These are phyloP conservation scores for Panicum hallii DNA, from an alignment of 202 grass and related monocot genomes.

Conservation along the genomic window DNA sequence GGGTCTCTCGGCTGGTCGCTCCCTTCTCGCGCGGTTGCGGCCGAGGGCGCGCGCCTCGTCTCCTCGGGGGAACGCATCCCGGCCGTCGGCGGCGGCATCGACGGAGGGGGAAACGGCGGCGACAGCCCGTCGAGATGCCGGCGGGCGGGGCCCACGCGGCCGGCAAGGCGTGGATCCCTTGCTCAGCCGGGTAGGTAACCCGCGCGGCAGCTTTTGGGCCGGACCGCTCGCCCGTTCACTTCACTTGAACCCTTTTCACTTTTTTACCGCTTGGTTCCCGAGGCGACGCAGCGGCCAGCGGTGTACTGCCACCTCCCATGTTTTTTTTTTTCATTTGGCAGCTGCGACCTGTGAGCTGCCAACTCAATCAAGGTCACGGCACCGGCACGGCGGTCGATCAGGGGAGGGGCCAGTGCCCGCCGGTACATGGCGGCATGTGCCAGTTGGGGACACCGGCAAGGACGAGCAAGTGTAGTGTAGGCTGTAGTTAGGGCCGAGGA, in stretches of 20 bases:
- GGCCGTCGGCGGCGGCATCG: background rate
- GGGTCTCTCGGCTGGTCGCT: slow-evolving; percentile 9
- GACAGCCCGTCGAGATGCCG: slow-evolving; percentile 31
- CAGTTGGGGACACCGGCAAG: slow-evolving; percentile 3
- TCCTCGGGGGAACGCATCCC: background rate
- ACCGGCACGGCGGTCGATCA: background rate
- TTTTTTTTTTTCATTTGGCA: background rate
- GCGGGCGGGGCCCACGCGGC: slow-evolving; percentile 33
- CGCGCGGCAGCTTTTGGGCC: slow-evolving; percentile 3
- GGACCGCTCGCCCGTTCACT: background rate
- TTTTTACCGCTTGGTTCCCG: too few relatives aligned
- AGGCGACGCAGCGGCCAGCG: background rate
- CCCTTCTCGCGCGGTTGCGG: slow-evolving; percentile 23
- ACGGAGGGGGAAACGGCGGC: background rate
- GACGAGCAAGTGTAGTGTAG: background rate
- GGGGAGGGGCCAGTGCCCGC: background rate
- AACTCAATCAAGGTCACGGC: background rate
- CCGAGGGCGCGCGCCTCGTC: background rate
- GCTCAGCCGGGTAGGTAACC: slow-evolving; percentile 23
- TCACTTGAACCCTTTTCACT: background rate
- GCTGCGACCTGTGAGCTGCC: background rate
- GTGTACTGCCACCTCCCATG: background rate
- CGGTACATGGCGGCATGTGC: slow-evolving; percentile 29
- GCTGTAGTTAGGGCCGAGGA: background rate
- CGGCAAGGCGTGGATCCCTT: slow-evolving; percentile 46